A percentile compares a stretch with the other conserved stretches of the same genome.
phyloP scores from a whole-genome alignment of 129 eudicot genomes.

The Tagetes patula region DNA sequence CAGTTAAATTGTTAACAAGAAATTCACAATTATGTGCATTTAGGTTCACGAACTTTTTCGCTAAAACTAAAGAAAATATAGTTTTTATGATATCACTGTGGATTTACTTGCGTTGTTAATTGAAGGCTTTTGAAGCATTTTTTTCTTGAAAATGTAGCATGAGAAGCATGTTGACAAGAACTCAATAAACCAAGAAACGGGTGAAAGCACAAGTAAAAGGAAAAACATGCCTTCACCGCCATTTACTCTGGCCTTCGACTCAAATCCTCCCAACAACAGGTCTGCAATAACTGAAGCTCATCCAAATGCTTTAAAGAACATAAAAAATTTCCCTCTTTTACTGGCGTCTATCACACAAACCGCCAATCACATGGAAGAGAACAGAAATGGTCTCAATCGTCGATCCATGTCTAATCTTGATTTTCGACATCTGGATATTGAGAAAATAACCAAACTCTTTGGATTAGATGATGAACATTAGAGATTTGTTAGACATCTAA shows the following conservation, averaged over 20 bases:
- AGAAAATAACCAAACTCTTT: constrained; percentile 69
- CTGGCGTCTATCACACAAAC: constrained; percentile 70
- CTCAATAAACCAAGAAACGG: constrained; percentile 37
- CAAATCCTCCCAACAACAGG: constrained; percentile 42
- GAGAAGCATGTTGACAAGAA: constrained; percentile 38
- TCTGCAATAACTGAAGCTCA: constrained; percentile 80
- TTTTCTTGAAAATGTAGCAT: constrained; percentile 34
- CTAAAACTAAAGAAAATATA: too few relatives aligned
- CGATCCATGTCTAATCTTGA: constrained; percentile 66
- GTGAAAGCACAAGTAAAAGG: constrained; percentile 30
- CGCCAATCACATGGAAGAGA: constrained; percentile 57
- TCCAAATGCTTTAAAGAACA: constrained; percentile 81
- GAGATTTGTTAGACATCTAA: not conserved
- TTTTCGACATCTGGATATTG: constrained; percentile 59
- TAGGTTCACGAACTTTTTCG: too few relatives aligned
- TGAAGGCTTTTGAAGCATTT: not conserved
- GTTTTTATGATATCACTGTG: too few relatives aligned
- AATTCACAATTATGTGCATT: not conserved
- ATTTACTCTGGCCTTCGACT: constrained; percentile 45
- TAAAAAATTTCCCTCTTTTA: constrained; percentile 73
- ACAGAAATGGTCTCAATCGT: constrained; percentile 46
- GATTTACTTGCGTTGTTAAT: not conserved
- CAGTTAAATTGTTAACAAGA: not conserved
- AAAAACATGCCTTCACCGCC: constrained; percentile 46
- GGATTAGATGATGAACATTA: constrained; percentile 52